A percentile compares a stretch with the other conserved stretches of the same genome.
phyloP scores from a whole-genome alignment of 2,329 filamentous ascomycete genomes.

The Gaeumannomyces sp. region DNA sequence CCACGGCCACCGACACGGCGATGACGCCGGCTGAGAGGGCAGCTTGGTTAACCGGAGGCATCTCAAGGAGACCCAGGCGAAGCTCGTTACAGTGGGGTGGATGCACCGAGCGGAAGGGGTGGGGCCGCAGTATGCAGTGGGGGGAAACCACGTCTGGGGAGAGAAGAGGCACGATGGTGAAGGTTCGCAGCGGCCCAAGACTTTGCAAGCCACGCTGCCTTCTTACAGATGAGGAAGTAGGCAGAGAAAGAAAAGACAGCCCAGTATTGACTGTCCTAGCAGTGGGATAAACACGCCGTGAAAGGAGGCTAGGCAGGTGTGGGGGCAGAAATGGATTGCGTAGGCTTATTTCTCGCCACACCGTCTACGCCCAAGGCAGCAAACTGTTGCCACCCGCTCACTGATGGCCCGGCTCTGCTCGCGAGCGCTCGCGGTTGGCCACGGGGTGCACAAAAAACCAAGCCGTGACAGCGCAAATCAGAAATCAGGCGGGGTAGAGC shows the following conservation, averaged over 20 bases:
- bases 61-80: conserved; percentile 21
- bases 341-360: conserved; percentile 5
- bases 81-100: not conserved
- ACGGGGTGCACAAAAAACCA: not conserved
- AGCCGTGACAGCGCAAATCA: conserved; percentile 8
- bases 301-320: not conserved
- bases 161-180: conserved; percentile 1
- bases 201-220: not conserved
- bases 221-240: not conserved
- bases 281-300: not conserved
- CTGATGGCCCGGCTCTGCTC: not conserved
- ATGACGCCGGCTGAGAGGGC: conserved; percentile 52
- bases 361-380: not conserved
- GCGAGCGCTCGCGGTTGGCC: not conserved
- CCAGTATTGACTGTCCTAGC: not conserved
- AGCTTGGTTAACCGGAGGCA: conserved; percentile 52
- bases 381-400: conserved; percentile 10
- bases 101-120: not conserved
- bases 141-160: too few species aligned
- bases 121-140: not conserved
- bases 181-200: not conserved
- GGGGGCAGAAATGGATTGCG: conserved; percentile 7
- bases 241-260: not conserved
- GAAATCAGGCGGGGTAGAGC: conserved; percentile 7
- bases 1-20: conserved; percentile 50